These are phyloP conservation scores for Scedosporium boydii DNA, from an alignment of 2,329 filamentous ascomycete genomes.

Conservation along the genomic window DNA sequence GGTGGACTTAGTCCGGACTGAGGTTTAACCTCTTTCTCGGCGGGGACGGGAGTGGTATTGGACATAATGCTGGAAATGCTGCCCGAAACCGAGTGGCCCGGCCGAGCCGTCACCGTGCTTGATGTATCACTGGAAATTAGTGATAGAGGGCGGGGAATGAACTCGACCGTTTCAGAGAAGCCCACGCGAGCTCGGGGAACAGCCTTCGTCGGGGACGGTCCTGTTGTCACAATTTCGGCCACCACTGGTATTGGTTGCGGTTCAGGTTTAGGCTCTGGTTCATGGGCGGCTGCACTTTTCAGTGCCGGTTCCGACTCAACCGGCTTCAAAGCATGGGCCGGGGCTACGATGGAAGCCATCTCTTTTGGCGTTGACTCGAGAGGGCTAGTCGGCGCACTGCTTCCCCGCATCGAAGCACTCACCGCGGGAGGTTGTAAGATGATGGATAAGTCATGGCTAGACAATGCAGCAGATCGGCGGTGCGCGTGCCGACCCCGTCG, in stretches of 20 bases:
- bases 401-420: not conserved
- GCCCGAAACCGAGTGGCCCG: slow-evolving; percentile 64
- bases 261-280: not conserved
- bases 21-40: slow-evolving; percentile 24
- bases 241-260: not conserved
- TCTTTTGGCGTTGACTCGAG: slow-evolving; percentile 6
- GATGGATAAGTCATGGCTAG: slow-evolving; percentile 67
- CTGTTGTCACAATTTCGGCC: slow-evolving; percentile 11
- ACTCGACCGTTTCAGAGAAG: slow-evolving; percentile 77
- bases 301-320: slow-evolving; percentile 9
- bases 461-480: slow-evolving; percentile 72
- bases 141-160: slow-evolving; percentile 73
- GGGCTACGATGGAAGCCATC: not conserved
- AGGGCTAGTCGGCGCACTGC: slow-evolving; percentile 6
- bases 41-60: slow-evolving; percentile 24
- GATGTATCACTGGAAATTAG: slow-evolving; percentile 77
- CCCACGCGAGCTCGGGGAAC: slow-evolving; percentile 58
- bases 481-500: slow-evolving; percentile 64
- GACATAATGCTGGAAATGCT: slow-evolving; percentile 74
- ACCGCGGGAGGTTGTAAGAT: slow-evolving; percentile 50
- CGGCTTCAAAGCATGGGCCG: slow-evolving; percentile 9
- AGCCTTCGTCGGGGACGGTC: slow-evolving; percentile 22
- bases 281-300: slow-evolving; percentile 10
- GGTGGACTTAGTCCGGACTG: slow-evolving; percentile 30
- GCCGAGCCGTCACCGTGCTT: slow-evolving; percentile 61